phyloP scores from a whole-genome alignment of 2,329 filamentous ascomycete species.

The Fusarium dlaminii region DNA sequence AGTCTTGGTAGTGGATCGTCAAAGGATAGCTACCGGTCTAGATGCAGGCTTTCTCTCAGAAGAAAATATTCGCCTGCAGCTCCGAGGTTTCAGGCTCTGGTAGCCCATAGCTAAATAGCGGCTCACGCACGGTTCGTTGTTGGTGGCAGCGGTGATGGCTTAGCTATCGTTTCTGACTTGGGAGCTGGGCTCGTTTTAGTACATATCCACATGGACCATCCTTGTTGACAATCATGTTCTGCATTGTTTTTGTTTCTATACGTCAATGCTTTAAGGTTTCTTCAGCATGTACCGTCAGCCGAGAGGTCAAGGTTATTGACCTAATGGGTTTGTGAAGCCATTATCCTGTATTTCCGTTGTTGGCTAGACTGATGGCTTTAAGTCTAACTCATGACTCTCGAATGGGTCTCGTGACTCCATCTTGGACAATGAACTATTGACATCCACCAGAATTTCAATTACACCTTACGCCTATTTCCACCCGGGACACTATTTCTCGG shows the following conservation, averaged over 20 bases:
- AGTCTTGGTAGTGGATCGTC: background rate
- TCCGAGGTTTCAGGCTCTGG: conserved; percentile 20
- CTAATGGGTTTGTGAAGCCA: background rate
- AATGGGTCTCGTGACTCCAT: background rate
- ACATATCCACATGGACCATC: conserved; percentile 11
- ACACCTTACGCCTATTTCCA: background rate
- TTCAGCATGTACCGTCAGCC: background rate
- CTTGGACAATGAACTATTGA: background rate
- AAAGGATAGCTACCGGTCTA: background rate
- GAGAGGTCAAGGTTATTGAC: background rate
- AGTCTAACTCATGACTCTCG: background rate
- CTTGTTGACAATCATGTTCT: background rate
- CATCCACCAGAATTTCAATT: background rate
- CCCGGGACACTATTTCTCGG: background rate
- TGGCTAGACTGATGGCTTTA: background rate
- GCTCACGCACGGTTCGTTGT: conserved; percentile 8
- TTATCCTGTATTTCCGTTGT: background rate
- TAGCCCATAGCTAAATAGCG: background rate
- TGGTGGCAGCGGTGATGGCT: conserved; percentile 28
- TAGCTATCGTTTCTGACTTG: conserved; percentile 10
- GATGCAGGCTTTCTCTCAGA: background rate
- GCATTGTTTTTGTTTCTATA: background rate
- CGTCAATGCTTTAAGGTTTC: background rate
- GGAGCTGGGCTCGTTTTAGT: conserved; percentile 1
- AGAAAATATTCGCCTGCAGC: background rate